Evolutionary conservation across 371 early-diverging fungal species (phyloP), one percentile per base, ranked within the genome.

Genomic region (Apophysomyces variabilis): DNA sequence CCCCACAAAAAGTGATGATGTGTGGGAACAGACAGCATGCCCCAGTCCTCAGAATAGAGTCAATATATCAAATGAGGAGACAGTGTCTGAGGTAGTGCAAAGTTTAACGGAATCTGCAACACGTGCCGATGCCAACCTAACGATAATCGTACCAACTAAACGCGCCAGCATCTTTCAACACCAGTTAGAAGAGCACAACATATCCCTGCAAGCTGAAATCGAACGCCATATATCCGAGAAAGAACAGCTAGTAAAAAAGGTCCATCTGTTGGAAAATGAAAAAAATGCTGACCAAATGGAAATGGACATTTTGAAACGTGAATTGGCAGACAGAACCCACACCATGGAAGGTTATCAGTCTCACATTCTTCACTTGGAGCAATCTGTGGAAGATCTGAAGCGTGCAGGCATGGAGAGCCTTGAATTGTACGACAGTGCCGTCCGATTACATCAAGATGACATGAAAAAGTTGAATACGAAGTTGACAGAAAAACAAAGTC

Each of bases 401-500:
- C 21, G 65, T 9, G 77, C 77, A 7, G 74, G 77, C 54, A 68
- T 74, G 68, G 77, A 77, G 37, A 72, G 72, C 21, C 71, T 77
- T n/a, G 72, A 77, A 9, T 61, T 77, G 14, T 77, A 77, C 44
- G 77, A 77, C 57, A 38, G 41, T 8, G 66, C 66, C 36, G 61
- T 71, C 32, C 41, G 65, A 18, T 60, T 63, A 5, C 67, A 72
- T 45, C 66, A 65, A n/a, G 43, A 60, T 1, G 70, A 74, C 35
- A 63, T 66, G 71, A 69, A 73, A 61, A 62, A 59, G 6, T 38
- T 63, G 21, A 46, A 62, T 9, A 62, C 64, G 1, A 67, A 64
- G 57, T 18, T 71, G 21, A 65, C 66, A 14, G 59, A 50, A 9
- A 62, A 66, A 35, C 67, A 61, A 50, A 37, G 44, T 14, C 66